Evolutionary conservation across 176 grass and related monocot species (phyloP).

Genomic region (Cenchrus purpureus): DNA sequence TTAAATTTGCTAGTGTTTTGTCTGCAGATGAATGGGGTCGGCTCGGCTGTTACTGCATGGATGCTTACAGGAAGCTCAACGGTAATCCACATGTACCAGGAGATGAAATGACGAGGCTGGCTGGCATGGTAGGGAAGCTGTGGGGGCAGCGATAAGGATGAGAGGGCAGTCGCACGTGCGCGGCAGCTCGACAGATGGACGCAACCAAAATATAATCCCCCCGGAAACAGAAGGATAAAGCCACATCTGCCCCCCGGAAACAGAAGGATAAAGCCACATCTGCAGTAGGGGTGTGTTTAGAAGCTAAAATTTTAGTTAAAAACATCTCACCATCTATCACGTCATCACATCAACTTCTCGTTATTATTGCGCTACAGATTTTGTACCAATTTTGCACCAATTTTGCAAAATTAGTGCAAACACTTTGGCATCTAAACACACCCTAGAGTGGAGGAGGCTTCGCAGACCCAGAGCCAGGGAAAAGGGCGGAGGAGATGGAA

Average conservation of each 20-base stretch:
- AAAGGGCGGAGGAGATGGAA: slow-evolving; percentile 19
- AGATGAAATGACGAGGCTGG: background rate
- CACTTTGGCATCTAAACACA: too few species aligned
- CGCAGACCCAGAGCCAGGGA: background rate
- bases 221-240: slow-evolving; percentile 45
- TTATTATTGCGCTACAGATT: too few species aligned
- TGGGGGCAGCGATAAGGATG: slow-evolving; percentile 48
- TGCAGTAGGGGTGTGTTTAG: too few species aligned
- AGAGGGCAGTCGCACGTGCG: slow-evolving; percentile 54
- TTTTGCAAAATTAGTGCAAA: too few species aligned
- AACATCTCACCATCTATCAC: too few species aligned
- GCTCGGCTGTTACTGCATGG: background rate
- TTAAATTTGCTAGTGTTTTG: background rate
- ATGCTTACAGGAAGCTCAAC: background rate
- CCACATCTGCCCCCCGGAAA: slow-evolving; percentile 34
- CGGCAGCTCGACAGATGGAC: slow-evolving; percentile 51
- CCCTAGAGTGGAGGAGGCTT: background rate
- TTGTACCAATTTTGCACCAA: too few species aligned
- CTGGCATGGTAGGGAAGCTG: slow-evolving; percentile 8
- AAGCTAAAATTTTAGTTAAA: too few species aligned
- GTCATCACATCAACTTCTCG: too few species aligned
- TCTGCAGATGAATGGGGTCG: background rate
- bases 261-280: slow-evolving; percentile 37
- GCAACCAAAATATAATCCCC: slow-evolving; percentile 43
- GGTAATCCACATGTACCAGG: background rate